Evolutionary conservation across 2,329 filamentous ascomycete genomes (phyloP), one percentile per base, ranked within the genome.

Genomic region (Coleophoma crateriformis): DNA sequence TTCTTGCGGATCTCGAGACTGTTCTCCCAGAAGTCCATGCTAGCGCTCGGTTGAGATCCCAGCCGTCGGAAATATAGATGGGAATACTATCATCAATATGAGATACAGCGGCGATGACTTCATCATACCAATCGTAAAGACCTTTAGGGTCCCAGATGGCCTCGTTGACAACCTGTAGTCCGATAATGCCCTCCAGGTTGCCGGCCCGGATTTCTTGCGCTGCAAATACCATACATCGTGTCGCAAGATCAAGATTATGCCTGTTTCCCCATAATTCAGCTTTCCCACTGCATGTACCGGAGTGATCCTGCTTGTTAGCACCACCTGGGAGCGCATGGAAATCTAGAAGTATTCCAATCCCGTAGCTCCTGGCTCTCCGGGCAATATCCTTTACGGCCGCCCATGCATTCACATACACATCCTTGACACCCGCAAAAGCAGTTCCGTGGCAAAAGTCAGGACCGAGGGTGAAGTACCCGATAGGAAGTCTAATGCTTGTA

Each of bases 121-220:
- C 64, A 35, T 77, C 73, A 56, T 83, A 83, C 72, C 75, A 84
- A 17, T 73, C 70, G 56, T 78, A 80, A 72, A 83, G 76, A 4
- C 69, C 69, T 14, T 68, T 65, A 15, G 75, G 73, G 45, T 73
- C 67, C 63, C 69, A 72, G 38, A 71, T 69, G 2, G 77, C 74
- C 57, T 82, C 79, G 48, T 83, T 83, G 49, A 75, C 72, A 19
- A 83, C 58, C 60, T 82, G 77, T n/a, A 84, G 62, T 1, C 80
- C 80, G 15, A 75, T 65, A 2, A 82, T 69, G 2, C 72, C 73
- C 15, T 56, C 50, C 46, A 60, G 49, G 0, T 14, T 32, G 3
- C 44, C 50, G n/a, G 50, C 53, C 3, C 69, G 62, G 7, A 73
- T 66, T 56, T 81, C 71, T 27, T 71, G 63, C 2, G 75, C 73